Evolutionary conservation across 768 basidiomycete species (phyloP).

Genomic region (Leccinum incarnatum): DNA sequence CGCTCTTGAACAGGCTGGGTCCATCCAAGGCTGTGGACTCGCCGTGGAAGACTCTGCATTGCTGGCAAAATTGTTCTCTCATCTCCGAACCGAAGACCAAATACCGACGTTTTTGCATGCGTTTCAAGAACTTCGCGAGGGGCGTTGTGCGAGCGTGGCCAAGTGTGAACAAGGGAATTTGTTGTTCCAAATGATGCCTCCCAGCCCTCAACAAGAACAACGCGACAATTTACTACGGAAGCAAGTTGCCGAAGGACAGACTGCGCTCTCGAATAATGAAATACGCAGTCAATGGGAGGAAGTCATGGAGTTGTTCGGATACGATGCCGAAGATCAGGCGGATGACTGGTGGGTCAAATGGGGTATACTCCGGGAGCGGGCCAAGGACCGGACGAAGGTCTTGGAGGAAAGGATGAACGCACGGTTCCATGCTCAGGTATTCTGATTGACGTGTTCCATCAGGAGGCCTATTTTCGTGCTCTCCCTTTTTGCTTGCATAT

Average conservation of each 20-base stretch:
- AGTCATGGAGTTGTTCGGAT: slow-evolving; percentile 47
- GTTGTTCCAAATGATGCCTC: slow-evolving; percentile 42
- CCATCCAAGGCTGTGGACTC: slow-evolving; percentile 49
- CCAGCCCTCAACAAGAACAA: slow-evolving; percentile 41
- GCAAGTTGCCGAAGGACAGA: slow-evolving; percentile 46
- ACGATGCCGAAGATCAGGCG: slow-evolving; percentile 54
- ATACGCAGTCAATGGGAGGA: slow-evolving; percentile 45
- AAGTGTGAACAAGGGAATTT: slow-evolving; percentile 46
- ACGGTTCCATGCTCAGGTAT: not conserved
- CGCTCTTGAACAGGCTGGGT: slow-evolving; percentile 43
- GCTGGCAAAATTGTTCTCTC: slow-evolving; percentile 56
- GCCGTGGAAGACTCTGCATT: slow-evolving; percentile 63
- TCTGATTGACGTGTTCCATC: slow-evolving; percentile 1
- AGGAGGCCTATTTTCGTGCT: not conserved
- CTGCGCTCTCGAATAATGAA: slow-evolving; percentile 32
- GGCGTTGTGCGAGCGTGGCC: slow-evolving; percentile 46
- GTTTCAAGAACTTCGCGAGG: slow-evolving; percentile 57
- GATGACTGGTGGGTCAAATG: slow-evolving; percentile 67
- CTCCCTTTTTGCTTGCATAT: not conserved
- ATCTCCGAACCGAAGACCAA: slow-evolving; percentile 45
- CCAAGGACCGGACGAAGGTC: slow-evolving; percentile 23
- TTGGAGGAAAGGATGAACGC: slow-evolving; percentile 17
- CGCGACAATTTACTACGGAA: slow-evolving; percentile 43
- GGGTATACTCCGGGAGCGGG: slow-evolving; percentile 45
- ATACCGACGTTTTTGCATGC: slow-evolving; percentile 50